Conservation (phyloP, 148 eudicot species). For the Limonium bicolor region DNA sequence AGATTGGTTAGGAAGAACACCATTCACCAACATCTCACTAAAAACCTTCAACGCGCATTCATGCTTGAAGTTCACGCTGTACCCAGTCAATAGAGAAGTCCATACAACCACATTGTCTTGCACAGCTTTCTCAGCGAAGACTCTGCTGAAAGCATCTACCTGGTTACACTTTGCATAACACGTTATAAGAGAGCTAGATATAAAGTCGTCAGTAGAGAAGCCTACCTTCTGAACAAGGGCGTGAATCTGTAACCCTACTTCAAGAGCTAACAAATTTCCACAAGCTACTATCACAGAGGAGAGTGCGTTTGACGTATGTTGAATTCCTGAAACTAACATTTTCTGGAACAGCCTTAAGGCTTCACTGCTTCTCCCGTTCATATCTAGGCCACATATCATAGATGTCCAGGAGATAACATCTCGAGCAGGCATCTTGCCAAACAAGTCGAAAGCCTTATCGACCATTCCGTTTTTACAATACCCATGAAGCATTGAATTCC, state of each 20-base stretch:
- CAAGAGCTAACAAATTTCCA: conserved; percentile 21
- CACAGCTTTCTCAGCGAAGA: conserved; percentile 33
- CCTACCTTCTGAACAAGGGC: conserved; percentile 38
- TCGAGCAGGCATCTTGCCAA: conserved; percentile 42
- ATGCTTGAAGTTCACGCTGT: conserved; percentile 33
- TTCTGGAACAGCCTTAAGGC: conserved; percentile 29
- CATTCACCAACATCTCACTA: conserved; percentile 36
- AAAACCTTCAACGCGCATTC: conserved; percentile 43
- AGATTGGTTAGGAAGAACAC: conserved; percentile 61
- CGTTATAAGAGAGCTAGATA: conserved; percentile 55
- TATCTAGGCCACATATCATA: conserved; percentile 74
- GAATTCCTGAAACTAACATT: conserved; percentile 34
- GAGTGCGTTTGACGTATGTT: conserved; percentile 29
- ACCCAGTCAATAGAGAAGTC: conserved; percentile 80
- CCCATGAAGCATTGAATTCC: conserved; percentile 79
- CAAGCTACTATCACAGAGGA: conserved; percentile 52
- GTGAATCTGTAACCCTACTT: conserved; percentile 50
- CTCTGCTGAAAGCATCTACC: conserved; percentile 27
- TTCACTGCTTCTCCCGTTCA: conserved; percentile 46
- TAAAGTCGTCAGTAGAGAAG: conserved; percentile 24
- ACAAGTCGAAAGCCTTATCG: conserved; percentile 37
- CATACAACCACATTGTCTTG: conserved; percentile 60
- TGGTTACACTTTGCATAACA: conserved; percentile 62
- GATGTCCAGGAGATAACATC: conserved; percentile 81
- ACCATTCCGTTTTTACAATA: conserved; percentile 40